Conservation (phyloP, 2,329 filamentous ascomycete species). For the Exserohilum turcica region DNA sequence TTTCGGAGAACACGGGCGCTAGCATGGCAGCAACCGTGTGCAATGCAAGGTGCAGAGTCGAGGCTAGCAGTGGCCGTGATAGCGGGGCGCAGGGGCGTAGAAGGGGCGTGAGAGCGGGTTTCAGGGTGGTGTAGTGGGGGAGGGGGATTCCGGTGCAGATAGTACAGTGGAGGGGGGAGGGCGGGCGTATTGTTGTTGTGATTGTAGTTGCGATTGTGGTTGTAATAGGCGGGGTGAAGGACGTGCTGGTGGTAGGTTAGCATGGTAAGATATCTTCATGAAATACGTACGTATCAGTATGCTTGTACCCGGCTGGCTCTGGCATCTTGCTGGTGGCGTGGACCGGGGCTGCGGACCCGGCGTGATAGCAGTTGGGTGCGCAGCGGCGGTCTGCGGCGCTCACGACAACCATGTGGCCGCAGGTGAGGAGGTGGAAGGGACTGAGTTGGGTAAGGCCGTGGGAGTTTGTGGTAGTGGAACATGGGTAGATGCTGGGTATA, state of each 20-base stretch:
- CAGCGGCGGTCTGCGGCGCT: constrained; percentile 15
- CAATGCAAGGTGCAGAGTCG: no score
- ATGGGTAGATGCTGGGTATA: constrained; percentile 2
- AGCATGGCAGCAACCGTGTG: no score
- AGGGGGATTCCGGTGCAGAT: constrained; percentile 20
- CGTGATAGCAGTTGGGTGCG: constrained; percentile 21
- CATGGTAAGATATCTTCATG: neutral
- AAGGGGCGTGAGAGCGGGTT: constrained; percentile 10
- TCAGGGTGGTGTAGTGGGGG: constrained; percentile 11
- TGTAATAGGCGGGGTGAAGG: no score
- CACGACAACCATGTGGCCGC: constrained; percentile 25
- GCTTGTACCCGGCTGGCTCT: no score
- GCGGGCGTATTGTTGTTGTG: no score
- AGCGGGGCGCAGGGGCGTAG: constrained; percentile 11
- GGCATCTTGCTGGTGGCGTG: neutral
- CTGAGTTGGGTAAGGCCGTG: neutral
- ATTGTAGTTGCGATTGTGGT: neutral
- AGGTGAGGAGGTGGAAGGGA: constrained; percentile 23
- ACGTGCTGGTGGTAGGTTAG: no score
- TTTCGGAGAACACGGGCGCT: no score
- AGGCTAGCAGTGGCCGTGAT: constrained; percentile 10
- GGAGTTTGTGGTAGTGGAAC: neutral
- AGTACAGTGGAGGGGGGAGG: constrained; percentile 21
- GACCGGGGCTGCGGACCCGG: neutral
- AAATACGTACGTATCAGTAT: no score